A percentile compares a stretch with the other conserved stretches of the same genome.
phyloP scores from a whole-genome alignment of 371 early-diverging fungal genomes.

The Rhizopus delemar region DNA sequence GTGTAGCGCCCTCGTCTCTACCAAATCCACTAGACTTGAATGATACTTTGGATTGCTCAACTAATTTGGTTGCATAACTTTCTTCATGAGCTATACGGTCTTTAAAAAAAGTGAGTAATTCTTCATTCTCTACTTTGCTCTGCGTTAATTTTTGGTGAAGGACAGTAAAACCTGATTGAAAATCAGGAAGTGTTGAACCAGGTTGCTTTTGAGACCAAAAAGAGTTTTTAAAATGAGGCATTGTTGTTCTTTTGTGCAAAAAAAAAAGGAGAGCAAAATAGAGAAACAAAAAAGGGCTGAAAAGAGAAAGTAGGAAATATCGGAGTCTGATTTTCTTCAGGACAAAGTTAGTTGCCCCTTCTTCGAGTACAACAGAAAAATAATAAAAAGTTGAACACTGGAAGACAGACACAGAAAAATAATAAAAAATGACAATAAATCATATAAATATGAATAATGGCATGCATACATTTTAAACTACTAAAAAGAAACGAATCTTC shows the following conservation, averaged over 20 bases:
- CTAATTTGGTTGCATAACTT: constrained; percentile 56
- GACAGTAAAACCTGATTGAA: constrained; percentile 55
- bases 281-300: background rate
- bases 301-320: background rate
- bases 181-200: constrained; percentile 39
- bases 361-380: too few species aligned
- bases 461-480: too few species aligned
- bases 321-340: background rate
- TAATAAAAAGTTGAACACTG: too few species aligned
- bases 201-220: constrained; percentile 54
- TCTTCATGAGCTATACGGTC: constrained; percentile 71
- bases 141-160: constrained; percentile 73
- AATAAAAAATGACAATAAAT: too few species aligned
- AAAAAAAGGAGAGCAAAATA: background rate
- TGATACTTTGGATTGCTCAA: constrained; percentile 48
- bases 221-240: constrained; percentile 41
- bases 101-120: constrained; percentile 65
- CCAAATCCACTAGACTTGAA: constrained; percentile 59
- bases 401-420: too few species aligned
- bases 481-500: too few species aligned
- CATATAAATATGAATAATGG: too few species aligned
- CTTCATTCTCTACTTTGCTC: constrained; percentile 71
- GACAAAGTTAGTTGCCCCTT: too few species aligned
- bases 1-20: constrained; percentile 75
- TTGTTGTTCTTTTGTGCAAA: background rate